Base-by-base conservation (phyloP, 106 monocot genomes). In the Dendrobium catenatum region DNA sequence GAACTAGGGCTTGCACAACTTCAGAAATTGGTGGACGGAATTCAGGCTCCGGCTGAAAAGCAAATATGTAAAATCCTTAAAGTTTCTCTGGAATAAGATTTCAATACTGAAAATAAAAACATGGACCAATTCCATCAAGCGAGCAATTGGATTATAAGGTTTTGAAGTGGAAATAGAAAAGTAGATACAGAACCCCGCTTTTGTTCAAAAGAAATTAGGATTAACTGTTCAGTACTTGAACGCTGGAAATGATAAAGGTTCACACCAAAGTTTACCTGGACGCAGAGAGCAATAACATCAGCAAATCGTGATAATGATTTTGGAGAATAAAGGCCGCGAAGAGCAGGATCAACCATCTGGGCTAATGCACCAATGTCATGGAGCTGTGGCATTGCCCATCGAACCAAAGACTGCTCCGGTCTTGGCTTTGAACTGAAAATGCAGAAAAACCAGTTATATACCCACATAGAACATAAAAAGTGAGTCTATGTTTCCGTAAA, bases 281-380 rank as follows among this genome's bases (percentile, higher is more conserved):
- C 90, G 54, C 97, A 98, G 17, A 89, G 92, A 42, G 89, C 85
- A 20, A 98, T 92, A 20, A 91, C 88, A 85, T 98, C 97, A 54
- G 97, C 94, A 84, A 98, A 94, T 68, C 94, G 89, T 66, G 94
- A 98, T 51, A 98, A 84, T 7, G 94, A 81, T 59, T 94, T 98
- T 7, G 97, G 92, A 9, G 97, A 91, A 44, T 94, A 98, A 43
- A 98, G 89, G 13, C 97, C 97, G 13, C 91, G 89, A 27, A 98
- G 92, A 24, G 88, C 92, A 56, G 97, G 97, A 78, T 98, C 97
- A 13, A 83, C 97, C 92, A 98, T 92, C 75, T 79, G 84, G 18
- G 77, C 49, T 83, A 98, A 84, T 42, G 92, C 89, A 81, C 93
- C 91, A 37, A 86, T 89, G 85, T 98, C 94, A 77, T 94, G 92